Base-by-base conservation (phyloP, 1,139 yeast genomes). In the Pichia kudriavzevii region DNA sequence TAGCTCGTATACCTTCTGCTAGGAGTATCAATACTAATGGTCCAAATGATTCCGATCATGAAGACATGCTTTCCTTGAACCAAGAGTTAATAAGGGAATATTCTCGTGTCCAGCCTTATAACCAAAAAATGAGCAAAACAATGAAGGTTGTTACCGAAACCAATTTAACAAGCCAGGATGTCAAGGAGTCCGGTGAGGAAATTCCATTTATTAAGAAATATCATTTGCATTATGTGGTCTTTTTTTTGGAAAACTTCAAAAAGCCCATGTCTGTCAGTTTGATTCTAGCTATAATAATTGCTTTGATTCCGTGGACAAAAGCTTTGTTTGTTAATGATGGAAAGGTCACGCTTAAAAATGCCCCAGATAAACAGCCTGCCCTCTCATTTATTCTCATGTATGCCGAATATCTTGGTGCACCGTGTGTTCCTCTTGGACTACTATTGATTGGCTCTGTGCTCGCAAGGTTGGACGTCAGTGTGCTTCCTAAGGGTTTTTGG, bases 401-500 rank as follows among this genome's bases (percentile, higher is more conserved):
- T 43, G 66, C 87, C 1, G 58, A 71, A 22, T 88, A 88, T 54
- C 63, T 84, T 2, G 95, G 95, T 0, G 75, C 75, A 3, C 95
- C 96, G 0, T 75, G 87, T 24, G 96, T 88, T 19, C 97, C 96
- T 0, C 59, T 84, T 38, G 96, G 96, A 1, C 64, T 88, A 39
- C 55, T 83, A 32, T 57, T 88, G 40, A 60, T 88, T 30, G 97
- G 97, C 1, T 91, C 94, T 4, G 80, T 95, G 5, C 68, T 88
- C 26, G 79, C 94, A 1, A 63, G 95, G 32, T 64, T 88, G 39
- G 69, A 74, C 43, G 63, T 85, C 16, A 68, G 66, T 10, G 53
- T 63, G 10, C 61, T 85, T 49, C 84, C 88, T 10, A 63, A 67
- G 3, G 93, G 94, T 1, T 83, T 85, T 57, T 81, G 94, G 87